Base-by-base conservation (phyloP, 371 early-diverging fungal species). In the Syncephalis fuscata region DNA sequence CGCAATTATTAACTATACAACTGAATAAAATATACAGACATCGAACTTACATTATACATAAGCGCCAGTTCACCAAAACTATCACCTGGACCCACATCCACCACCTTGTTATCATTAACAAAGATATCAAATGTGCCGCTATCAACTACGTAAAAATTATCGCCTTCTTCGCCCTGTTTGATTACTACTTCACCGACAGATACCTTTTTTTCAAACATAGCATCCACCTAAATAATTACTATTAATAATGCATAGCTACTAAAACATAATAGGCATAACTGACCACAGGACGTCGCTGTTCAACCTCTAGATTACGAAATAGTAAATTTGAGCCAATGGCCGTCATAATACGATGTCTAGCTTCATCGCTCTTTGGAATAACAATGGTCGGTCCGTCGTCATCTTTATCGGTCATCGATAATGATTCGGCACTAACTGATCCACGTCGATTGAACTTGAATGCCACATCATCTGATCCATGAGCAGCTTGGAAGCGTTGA, bases 351-450 rank as follows among this genome's bases (percentile, higher is more conserved):
- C 92, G 78, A 39, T 76, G 63, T 48, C 73, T 71, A 53, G 88
- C 88, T 47, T 78, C 81, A 7, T 69, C 73, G 10, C 81, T 68
- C 65, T 95, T 95, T 46, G 85, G 85, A 48, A 92, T 81, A 46
- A 88, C 76, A 22, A 74, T 66, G 52, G 80, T 80, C 45, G 75
- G 78, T 59, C 73, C 83, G 55, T 78, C 73, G 43, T 77, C 79
- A 32, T 32, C 7, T 32, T n/a, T n/a, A 9, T 75, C 68, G 26
- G 83, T 73, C 19, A 95, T 92, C 17, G 80, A 79, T 80, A 95
- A 89, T 16, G 90, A 88, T 57, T 94, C 94, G 21, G 96, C 93
- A 49, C 84, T 83, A 44, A 97, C 95, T 17, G 91, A 90, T 25
- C 84, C 83, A 48, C 98, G 87, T 36, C 98, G 77, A 32, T 4